These are phyloP conservation scores for Fusarium sp. DNA, from an alignment of 2,329 filamentous ascomycete genomes.

Conservation along the genomic window DNA sequence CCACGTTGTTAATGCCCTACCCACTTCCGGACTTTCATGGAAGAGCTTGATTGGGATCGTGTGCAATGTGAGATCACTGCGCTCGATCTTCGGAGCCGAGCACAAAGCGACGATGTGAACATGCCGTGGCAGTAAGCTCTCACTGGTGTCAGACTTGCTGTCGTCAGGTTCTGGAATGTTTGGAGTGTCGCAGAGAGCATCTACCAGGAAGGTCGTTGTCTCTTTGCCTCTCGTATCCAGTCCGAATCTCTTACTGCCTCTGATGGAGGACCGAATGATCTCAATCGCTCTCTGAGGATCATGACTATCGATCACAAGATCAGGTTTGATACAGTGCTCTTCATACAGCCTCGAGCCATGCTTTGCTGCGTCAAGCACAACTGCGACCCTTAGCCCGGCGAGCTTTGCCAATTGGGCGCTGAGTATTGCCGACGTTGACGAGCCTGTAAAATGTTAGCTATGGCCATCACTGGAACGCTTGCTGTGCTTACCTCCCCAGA, in stretches of 20 bases:
- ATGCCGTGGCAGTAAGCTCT: constrained; percentile 30
- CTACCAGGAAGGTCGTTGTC: constrained; percentile 67
- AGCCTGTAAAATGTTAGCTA: constrained; percentile 45
- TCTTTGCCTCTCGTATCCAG: constrained; percentile 76
- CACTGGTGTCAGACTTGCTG: constrained; percentile 51
- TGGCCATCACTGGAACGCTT: neutral
- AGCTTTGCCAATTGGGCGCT: constrained; percentile 75
- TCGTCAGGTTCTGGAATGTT: constrained; percentile 51
- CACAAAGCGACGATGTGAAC: constrained; percentile 75
- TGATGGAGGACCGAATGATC: constrained; percentile 70
- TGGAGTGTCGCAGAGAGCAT: constrained; percentile 16
- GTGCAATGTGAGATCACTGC: constrained; percentile 64
- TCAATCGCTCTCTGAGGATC: constrained; percentile 72
- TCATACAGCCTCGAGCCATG: constrained; percentile 69
- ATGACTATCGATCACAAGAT: constrained; percentile 76
- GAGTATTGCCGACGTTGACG: constrained; percentile 75
- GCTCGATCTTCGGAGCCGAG: constrained; percentile 70
- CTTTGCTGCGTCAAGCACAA: constrained; percentile 73
- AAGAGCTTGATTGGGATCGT: constrained; percentile 81
- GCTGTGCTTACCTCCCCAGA: constrained; percentile 71
- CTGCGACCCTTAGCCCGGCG: constrained; percentile 71
- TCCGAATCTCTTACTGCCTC: constrained; percentile 70
- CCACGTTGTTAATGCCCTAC: constrained; percentile 72
- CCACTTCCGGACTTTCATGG: constrained; percentile 73
- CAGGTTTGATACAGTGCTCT: constrained; percentile 58